Evolutionary conservation across 2,329 filamentous ascomycete species (phyloP).

Genomic region (Alternaria conjuncta): DNA sequence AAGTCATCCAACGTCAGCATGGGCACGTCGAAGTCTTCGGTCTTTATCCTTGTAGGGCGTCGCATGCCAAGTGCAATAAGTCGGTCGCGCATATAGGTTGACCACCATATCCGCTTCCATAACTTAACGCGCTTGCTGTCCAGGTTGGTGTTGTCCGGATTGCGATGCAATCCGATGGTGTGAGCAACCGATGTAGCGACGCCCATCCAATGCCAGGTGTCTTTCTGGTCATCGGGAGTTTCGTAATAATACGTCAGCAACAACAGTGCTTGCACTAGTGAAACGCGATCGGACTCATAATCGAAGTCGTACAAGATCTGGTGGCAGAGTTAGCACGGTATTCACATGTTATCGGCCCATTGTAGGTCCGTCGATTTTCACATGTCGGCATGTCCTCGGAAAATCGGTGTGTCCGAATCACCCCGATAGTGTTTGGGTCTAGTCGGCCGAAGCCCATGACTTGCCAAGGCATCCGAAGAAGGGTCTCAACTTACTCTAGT

Average conservation of each 20-base stretch:
- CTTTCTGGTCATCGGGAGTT: conserved; percentile 94
- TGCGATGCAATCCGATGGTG: conserved; percentile 90
- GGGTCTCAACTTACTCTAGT: conserved; percentile 69
- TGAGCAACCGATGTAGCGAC: conserved; percentile 91
- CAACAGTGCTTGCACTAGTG: conserved; percentile 84
- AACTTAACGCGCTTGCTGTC: conserved; percentile 75
- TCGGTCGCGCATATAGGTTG: conserved; percentile 92
- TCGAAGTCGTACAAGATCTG: conserved; percentile 93
- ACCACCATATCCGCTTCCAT: conserved; percentile 99
- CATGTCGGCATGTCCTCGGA: conserved; percentile 18
- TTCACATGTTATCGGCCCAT: background rate
- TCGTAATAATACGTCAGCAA: conserved; percentile 99
- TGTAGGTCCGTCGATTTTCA: background rate
- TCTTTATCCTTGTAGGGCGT: conserved; percentile 88
- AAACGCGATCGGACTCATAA: conserved; percentile 87
- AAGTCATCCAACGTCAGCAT: conserved; percentile 88
- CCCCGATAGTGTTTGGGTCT: conserved; percentile 5
- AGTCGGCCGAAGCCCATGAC: conserved; percentile 14
- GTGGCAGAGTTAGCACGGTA: conserved; percentile 18
- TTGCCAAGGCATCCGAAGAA: conserved; percentile 9
- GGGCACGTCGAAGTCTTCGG: conserved; percentile 90
- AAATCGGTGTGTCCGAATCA: conserved; percentile 11
- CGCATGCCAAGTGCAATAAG: conserved; percentile 93
- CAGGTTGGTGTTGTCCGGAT: conserved; percentile 80
- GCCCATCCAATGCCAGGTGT: conserved; percentile 99